Evolutionary conservation across 2,329 filamentous ascomycete species (phyloP).

Genomic region (Aspergillus sojae): DNA sequence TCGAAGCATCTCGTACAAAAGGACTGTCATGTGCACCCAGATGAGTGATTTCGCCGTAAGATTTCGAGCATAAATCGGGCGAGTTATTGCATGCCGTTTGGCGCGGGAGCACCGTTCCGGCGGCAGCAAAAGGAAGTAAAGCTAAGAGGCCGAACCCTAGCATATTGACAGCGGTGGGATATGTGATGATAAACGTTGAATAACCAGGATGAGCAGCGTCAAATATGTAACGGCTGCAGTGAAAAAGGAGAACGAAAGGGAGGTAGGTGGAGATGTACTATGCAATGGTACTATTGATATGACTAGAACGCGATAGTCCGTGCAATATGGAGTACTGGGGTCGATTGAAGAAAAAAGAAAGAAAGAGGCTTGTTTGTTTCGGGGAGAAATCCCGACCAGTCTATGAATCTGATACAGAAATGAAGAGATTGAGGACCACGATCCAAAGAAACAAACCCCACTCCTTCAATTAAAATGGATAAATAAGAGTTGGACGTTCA

Average conservation of each 20-base stretch:
- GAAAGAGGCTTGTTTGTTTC: not conserved
- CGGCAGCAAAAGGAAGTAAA: constrained; percentile 32
- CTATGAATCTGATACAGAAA: constrained; percentile 8
- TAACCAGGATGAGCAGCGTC: not conserved
- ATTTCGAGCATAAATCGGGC: constrained; percentile 68
- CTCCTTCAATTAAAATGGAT: not conserved
- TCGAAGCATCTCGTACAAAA: constrained; percentile 68
- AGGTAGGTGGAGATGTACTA: not conserved
- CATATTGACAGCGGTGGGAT: constrained; percentile 26
- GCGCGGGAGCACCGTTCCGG: constrained; percentile 33
- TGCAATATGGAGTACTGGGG: not conserved
- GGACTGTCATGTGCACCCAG: constrained; percentile 76
- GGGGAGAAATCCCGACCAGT: not conserved
- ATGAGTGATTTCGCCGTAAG: constrained; percentile 76
- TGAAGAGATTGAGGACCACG: constrained; percentile 1
- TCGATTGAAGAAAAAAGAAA: not conserved
- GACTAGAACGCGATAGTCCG: not conserved
- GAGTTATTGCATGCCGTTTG: constrained; percentile 76
- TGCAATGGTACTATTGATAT: not conserved
- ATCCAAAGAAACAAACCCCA: constrained; percentile 1
- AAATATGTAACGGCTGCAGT: not conserved
- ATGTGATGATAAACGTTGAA: not conserved
- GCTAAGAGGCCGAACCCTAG: constrained; percentile 31
- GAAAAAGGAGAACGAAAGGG: not conserved
- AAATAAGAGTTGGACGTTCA: not conserved